Conservation (phyloP, 2,329 filamentous ascomycete species). For the Nigrospora sphaerica region DNA sequence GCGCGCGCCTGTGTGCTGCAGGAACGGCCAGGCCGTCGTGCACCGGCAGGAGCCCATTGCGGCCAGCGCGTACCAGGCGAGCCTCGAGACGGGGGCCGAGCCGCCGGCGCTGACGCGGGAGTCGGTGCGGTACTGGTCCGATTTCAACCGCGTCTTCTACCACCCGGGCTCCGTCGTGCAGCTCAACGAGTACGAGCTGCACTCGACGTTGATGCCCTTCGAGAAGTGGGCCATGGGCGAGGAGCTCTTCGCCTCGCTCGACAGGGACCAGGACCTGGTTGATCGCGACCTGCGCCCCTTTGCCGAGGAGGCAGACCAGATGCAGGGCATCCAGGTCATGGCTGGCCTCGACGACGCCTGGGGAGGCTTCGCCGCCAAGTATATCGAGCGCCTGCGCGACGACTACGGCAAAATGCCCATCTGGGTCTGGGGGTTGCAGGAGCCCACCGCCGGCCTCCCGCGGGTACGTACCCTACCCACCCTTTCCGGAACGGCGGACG, state of each 20-base stretch:
- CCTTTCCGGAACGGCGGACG: too few relatives aligned
- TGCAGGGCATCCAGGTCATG: constrained; percentile 81
- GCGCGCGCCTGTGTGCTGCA: constrained; percentile 17
- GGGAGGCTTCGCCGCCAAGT: constrained; percentile 69
- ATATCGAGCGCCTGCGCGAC: constrained; percentile 73
- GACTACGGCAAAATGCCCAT: constrained; percentile 85
- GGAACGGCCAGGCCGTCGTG: constrained; percentile 60
- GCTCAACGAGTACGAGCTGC: constrained; percentile 78
- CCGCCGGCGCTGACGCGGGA: constrained; percentile 58
- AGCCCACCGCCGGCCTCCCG: constrained; percentile 42
- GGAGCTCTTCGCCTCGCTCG: constrained; percentile 65
- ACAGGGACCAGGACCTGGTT: constrained; percentile 76
- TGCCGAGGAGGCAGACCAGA: constrained; percentile 84
- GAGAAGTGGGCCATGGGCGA: constrained; percentile 68
- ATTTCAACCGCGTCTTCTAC: constrained; percentile 88
- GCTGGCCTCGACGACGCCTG: constrained; percentile 69
- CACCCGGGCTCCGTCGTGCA: constrained; percentile 85
- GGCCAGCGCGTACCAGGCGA: constrained; percentile 69
- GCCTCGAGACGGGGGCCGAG: constrained; percentile 63
- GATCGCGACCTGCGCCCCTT: constrained; percentile 88
- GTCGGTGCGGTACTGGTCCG: constrained; percentile 90
- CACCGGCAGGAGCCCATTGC: constrained; percentile 62
- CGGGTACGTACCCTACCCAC: constrained; percentile 34
- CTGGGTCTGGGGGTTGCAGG: constrained; percentile 81
- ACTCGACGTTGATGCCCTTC: constrained; percentile 74